Base-by-base conservation (phyloP, 1,139 yeast genomes). In the Nakaseomyces nivariensis region DNA sequence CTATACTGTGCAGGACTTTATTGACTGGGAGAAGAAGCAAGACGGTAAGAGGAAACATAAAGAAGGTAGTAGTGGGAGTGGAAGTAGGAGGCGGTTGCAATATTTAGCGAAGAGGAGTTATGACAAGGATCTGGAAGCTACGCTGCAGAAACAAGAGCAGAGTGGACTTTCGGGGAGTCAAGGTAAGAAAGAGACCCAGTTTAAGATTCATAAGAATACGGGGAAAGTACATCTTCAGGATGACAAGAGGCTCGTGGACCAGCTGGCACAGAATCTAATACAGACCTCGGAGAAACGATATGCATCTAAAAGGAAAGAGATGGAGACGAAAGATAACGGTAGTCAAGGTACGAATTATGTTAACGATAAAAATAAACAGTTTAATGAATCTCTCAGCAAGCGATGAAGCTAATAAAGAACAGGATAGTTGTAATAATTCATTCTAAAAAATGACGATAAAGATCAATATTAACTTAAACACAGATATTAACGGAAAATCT, bases 281-380 rank as follows among this genome's bases (percentile, higher is more conserved):
- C 55, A 49, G 51, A 58, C 51, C 50, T 60, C 58, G 22, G 59
- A 47, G 40, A 58, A 57, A 43, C 52, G 66, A 22, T 61, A 58
- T 46, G 45, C 47, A 54, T 58, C 50, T 45, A 56, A 50, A 54
- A 58, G 50, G 54, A 54, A 53, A 42, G 58, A 55, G 40, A 48
- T 49, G 43, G 54, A 48, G 34, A 49, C 46, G 31, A 51, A 48
- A 6, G 44, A 49, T 11, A 33, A 29, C 6, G 42, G 34, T 10
- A 47, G 49, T 32, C 31, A 37, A n/a, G 51, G 48, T 4, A 52
- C 50, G 10, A 62, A 58, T 1, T 60, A 49, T 38, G 56, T 88
- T 62, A 87, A 85, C 62, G 90, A 84, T 52, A 84, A 82, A 66
- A 88, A 88, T 72, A 77, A 76, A 60, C 85, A 83, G 60, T 88